Evolutionary conservation across 2,329 filamentous ascomycete species (phyloP).

Genomic region (Boeremia lycopersici): DNA sequence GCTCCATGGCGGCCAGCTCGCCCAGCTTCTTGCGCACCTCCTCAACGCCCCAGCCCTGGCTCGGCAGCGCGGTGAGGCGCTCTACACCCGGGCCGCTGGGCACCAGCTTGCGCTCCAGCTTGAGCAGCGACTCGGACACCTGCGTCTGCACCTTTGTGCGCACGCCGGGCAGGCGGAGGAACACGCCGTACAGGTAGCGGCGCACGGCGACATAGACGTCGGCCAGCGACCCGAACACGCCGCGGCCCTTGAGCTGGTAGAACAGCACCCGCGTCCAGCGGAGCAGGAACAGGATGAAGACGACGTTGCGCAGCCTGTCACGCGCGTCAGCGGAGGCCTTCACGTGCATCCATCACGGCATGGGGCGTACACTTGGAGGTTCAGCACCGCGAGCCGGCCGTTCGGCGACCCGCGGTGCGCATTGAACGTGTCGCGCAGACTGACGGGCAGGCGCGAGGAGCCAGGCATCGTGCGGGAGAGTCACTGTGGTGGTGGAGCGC

Average conservation of each 20-base stretch:
- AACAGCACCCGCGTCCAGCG: conserved; percentile 80
- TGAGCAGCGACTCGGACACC: conserved; percentile 77
- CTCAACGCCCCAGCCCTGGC: conserved; percentile 81
- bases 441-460: conserved; percentile 72
- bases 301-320: conserved; percentile 76
- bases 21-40: conserved; percentile 80
- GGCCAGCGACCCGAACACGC: conserved; percentile 76
- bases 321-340: neutral
- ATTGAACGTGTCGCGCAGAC: conserved; percentile 70
- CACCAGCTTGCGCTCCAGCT: conserved; percentile 84
- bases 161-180: conserved; percentile 85
- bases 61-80: conserved; percentile 77
- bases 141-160: conserved; percentile 84
- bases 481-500: neutral
- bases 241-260: conserved; percentile 87
- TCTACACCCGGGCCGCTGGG: conserved; percentile 72
- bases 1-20: conserved; percentile 81
- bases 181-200: conserved; percentile 79
- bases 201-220: conserved; percentile 75
- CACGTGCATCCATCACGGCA: neutral
- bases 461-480: conserved; percentile 51
- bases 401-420: conserved; percentile 64
- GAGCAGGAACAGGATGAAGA: conserved; percentile 87
- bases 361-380: conserved; percentile 71
- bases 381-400: conserved; percentile 63